Conservation (phyloP, 345 rosid genomes). For the Hibiscus mutabilis region DNA sequence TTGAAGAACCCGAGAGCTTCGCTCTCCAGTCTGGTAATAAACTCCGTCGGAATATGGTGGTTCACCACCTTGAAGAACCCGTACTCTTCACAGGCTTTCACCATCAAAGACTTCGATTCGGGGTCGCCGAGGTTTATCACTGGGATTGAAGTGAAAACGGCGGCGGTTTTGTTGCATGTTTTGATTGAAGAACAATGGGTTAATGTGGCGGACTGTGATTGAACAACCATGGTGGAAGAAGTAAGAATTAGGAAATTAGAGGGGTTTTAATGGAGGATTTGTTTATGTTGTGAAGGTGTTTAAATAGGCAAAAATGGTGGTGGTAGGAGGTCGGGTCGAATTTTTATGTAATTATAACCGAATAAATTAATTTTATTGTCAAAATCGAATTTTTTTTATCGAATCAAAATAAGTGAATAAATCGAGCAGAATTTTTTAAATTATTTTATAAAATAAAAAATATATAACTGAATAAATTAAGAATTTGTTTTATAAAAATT, state of each 20-base stretch:
- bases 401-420: too few relatives aligned
- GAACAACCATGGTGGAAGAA: conserved; percentile 52
- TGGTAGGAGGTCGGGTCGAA: too few relatives aligned
- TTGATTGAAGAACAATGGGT: conserved; percentile 33
- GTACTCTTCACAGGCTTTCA: conserved; percentile 57
- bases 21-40: conserved; percentile 42
- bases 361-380: too few relatives aligned
- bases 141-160: conserved; percentile 35
- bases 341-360: too few relatives aligned
- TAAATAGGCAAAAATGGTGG: not conserved
- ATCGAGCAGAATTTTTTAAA: too few relatives aligned
- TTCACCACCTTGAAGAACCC: conserved; percentile 77
- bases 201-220: conserved; percentile 33
- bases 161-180: conserved; percentile 48
- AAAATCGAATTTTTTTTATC: too few relatives aligned
- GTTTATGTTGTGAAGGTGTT: not conserved
- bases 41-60: conserved; percentile 53
- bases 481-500: too few relatives aligned
- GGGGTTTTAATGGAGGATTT: not conserved
- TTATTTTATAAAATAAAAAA: too few relatives aligned
- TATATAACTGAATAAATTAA: too few relatives aligned
- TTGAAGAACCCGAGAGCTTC: conserved; percentile 19
- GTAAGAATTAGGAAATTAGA: not conserved
- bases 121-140: conserved; percentile 53
- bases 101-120: conserved; percentile 40